These are phyloP conservation scores for Globisporangium yorkense DNA, from an alignment of 352 stramenopile genomes.

Conservation along the genomic window DNA sequence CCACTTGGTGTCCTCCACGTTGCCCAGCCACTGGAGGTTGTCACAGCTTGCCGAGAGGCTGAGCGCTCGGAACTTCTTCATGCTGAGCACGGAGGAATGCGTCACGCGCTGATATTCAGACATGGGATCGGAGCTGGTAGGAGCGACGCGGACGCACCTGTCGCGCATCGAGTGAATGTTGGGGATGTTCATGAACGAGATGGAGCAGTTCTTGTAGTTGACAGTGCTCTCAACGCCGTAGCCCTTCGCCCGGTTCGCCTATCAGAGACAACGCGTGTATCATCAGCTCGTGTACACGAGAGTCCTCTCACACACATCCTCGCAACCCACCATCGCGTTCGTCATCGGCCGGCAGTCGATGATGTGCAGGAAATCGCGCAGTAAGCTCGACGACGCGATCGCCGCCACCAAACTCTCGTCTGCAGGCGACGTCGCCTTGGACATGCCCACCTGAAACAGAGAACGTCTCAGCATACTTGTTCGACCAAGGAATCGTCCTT, in stretches of 20 bases:
- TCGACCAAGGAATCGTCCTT: neutral
- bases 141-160: conserved; percentile 35
- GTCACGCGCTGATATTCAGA: neutral
- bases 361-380: conserved; percentile 70
- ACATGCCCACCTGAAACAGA: conserved; percentile 56
- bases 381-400: conserved; percentile 57
- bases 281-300: neutral
- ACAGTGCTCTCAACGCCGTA: conserved; percentile 95
- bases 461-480: neutral
- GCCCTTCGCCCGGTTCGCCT: conserved; percentile 84
- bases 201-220: conserved; percentile 92
- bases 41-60: conserved; percentile 82
- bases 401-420: conserved; percentile 67
- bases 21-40: conserved; percentile 89
- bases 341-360: conserved; percentile 83
- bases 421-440: conserved; percentile 62
- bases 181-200: conserved; percentile 98
- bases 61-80: conserved; percentile 68
- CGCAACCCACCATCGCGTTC: conserved; percentile 43
- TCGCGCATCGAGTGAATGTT: conserved; percentile 99
- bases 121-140: neutral
- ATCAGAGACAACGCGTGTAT: neutral
- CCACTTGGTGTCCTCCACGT: conserved; percentile 97
- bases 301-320: neutral
- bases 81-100: conserved; percentile 15